phyloP scores from a whole-genome alignment of 495 filamentous ascomycete species.

The Daldinia loculata region DNA sequence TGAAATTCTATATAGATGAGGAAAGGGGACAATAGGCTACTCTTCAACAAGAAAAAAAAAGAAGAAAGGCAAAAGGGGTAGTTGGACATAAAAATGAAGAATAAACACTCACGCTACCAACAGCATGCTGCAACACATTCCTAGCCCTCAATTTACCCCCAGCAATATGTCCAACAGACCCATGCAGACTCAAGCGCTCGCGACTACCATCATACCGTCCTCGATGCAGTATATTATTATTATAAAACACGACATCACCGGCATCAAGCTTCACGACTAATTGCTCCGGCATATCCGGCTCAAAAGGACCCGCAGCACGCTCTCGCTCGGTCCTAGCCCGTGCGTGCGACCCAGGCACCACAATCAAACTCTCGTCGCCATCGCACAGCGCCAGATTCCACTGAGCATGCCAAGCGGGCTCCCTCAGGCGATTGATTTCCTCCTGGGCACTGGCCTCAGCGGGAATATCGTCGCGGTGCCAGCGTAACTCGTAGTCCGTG shows the following conservation, averaged over 20 bases:
- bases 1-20: no score
- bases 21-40: no score
- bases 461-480: slow-evolving; percentile 82
- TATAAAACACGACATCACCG: slow-evolving; percentile 83
- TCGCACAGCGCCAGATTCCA: slow-evolving; percentile 79
- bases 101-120: slow-evolving; percentile 57
- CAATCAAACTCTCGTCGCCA: slow-evolving; percentile 67
- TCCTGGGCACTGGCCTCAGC: slow-evolving; percentile 63
- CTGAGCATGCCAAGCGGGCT: slow-evolving; percentile 71
- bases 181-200: slow-evolving; percentile 81
- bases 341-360: slow-evolving; percentile 75
- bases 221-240: slow-evolving; percentile 87
- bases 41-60: no score
- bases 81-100: background rate
- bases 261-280: slow-evolving; percentile 68
- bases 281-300: slow-evolving; percentile 65
- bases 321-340: slow-evolving; percentile 72
- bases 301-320: slow-evolving; percentile 67
- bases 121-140: slow-evolving; percentile 87
- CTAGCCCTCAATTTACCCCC: slow-evolving; percentile 67
- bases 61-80: background rate
- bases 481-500: slow-evolving; percentile 70
- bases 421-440: slow-evolving; percentile 55
- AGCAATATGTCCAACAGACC: slow-evolving; percentile 72
- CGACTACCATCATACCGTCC: slow-evolving; percentile 71